Base-by-base conservation (phyloP, 2,329 filamentous ascomycete species). In the Periconia macrospinosa region DNA sequence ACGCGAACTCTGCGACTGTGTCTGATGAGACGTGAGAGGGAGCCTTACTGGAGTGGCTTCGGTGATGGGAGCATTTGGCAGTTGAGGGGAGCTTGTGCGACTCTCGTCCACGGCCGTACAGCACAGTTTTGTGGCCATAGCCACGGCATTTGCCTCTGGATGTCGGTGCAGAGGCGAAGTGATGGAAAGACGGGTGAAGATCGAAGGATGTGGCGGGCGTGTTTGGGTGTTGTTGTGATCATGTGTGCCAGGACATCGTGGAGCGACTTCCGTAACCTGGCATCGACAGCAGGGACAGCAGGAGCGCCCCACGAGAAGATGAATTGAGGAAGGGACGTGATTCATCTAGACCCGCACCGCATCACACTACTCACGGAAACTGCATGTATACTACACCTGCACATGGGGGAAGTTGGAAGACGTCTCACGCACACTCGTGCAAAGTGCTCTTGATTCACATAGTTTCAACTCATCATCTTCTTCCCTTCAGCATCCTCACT, bases 381-480 rank as follows among this genome's bases (percentile, higher is more conserved):
- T 27, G 23, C 23, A 27, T 3, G 23, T 27, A 8, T 27, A 27
- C 23, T 5, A 8, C 23, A 27, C 23, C 5, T 8, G 23, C 8
- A 27, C 23, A 27, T 27, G 23, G 23, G 8, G 23, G 23, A 27
- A 27, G 23, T 3, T 8, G 8, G 3, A 3, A 27, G n/a, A 27
- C 23, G 23, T 3, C 23, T 27, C 23, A 8, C 23, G 23, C 23
- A 27, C 5, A 27, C 8, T 27, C 23, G 23, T 27, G 23, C 23
- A 5, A n/a, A 27, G 23, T 5, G 23, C 5, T 27, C 23, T 27
- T 27, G 23, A n/a, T 27, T 27, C 23, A 8, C 23, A 27, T 27
- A 3, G 15, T 14, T 10, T 71, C 60, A 73, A 35, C 65, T 60
- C 66, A 70, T 72, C 70, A 70, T 70, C 56, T 73, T 73, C 48